These are phyloP conservation scores for Tolypocladium capitatum DNA, from an alignment of 2,329 filamentous ascomycete genomes.

Conservation along the genomic window DNA sequence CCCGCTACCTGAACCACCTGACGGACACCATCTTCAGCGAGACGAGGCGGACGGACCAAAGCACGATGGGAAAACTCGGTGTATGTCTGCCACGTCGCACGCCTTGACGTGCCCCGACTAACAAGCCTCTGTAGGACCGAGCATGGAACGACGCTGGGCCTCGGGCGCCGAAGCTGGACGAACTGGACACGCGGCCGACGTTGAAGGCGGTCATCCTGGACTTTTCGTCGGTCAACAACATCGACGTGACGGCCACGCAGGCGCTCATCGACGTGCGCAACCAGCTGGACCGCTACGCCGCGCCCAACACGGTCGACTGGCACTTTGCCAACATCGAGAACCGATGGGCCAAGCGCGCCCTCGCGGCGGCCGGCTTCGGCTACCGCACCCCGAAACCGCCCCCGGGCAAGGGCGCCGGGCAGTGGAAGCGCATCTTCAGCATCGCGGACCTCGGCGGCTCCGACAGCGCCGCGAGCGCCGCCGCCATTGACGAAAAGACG, in stretches of 20 bases:
- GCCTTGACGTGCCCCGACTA: slow-evolving; percentile 1
- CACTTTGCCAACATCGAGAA: slow-evolving; percentile 40
- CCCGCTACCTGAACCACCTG: slow-evolving; percentile 35
- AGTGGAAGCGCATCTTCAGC: slow-evolving; percentile 71
- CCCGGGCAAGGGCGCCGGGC: slow-evolving; percentile 10
- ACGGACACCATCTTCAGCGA: slow-evolving; percentile 30
- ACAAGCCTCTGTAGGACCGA: slow-evolving; percentile 24
- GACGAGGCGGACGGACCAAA: slow-evolving; percentile 30
- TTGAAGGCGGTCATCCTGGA: slow-evolving; percentile 44
- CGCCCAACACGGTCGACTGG: slow-evolving; percentile 31
- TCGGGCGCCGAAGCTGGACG: slow-evolving; percentile 16
- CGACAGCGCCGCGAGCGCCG: slow-evolving; percentile 42
- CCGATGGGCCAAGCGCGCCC: slow-evolving; percentile 42
- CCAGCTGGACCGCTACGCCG: slow-evolving; percentile 37
- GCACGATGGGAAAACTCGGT: slow-evolving; percentile 31
- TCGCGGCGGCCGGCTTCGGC: slow-evolving; percentile 41
- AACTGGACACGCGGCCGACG: slow-evolving; percentile 28
- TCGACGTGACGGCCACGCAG: slow-evolving; percentile 43
- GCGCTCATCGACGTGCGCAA: slow-evolving; percentile 40
- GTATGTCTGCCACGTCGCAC: slow-evolving; percentile 18
- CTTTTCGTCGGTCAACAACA: slow-evolving; percentile 39
- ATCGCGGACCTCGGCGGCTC: slow-evolving; percentile 74
- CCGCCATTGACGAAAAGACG: slow-evolving; percentile 48
- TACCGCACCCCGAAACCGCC: slow-evolving; percentile 18
- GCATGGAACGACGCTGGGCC: slow-evolving; percentile 44